A percentile compares a stretch with the other conserved stretches of the same genome.
phyloP scores from a whole-genome alignment of 192 early-diverging fungal species.

The Backusella tuberculispora region DNA sequence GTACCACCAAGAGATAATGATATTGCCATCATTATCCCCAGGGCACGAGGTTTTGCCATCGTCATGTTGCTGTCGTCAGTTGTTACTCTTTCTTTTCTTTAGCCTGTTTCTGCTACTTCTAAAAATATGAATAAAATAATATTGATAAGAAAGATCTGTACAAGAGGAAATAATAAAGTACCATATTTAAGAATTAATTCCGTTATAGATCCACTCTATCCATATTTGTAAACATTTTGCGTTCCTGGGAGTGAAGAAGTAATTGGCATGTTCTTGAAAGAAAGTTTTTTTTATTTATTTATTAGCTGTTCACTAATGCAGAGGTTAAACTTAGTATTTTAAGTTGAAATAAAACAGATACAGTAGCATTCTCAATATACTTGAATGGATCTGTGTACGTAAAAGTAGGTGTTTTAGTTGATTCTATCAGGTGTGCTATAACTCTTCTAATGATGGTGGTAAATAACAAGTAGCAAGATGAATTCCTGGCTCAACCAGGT shows the following conservation, averaged over 20 bases:
- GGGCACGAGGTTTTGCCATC: neutral
- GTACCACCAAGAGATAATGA: neutral
- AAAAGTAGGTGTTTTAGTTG: neutral
- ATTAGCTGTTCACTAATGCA: neutral
- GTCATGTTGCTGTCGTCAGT: neutral
- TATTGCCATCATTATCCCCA: constrained; percentile 8
- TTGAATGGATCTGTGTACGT: neutral
- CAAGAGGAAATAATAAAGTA: neutral
- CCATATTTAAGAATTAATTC: neutral
- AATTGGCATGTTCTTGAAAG: neutral
- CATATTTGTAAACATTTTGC: constrained; percentile 7
- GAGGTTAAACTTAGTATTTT: neutral
- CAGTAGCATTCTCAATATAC: neutral
- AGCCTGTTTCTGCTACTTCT: neutral
- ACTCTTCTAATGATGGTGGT: neutral
- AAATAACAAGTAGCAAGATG: constrained; percentile 8
- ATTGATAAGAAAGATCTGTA: neutral
- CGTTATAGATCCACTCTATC: neutral
- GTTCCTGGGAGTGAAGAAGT: neutral
- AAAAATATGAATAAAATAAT: neutral
- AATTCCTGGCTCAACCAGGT: neutral
- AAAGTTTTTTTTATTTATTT: neutral
- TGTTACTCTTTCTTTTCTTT: neutral
- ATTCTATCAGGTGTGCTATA: too few relatives aligned
- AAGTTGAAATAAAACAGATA: neutral